phyloP scores from a whole-genome alignment of 2,329 filamentous ascomycete species.

The Stagonosporopsis chrysanthemi region DNA sequence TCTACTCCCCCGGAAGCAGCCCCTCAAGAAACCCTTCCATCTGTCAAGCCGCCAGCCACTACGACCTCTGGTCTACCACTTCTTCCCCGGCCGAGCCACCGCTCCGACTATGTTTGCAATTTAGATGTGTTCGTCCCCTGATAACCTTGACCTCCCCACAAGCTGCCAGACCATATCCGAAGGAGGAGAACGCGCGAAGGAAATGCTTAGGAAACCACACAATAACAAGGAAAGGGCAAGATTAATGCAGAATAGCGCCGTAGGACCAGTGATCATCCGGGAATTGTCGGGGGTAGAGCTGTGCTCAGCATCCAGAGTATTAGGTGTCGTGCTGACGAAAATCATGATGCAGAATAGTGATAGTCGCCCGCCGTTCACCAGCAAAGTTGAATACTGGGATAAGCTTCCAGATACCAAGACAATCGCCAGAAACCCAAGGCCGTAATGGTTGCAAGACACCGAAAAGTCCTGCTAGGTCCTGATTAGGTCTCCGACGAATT shows the following conservation, averaged over 20 bases:
- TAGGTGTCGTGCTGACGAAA: slow-evolving; percentile 25
- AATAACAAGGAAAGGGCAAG: slow-evolving; percentile 39
- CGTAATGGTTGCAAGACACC: slow-evolving; percentile 35
- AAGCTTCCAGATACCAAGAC: slow-evolving; percentile 41
- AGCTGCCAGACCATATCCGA: slow-evolving; percentile 51
- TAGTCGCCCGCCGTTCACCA: slow-evolving; percentile 30
- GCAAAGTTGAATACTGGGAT: slow-evolving; percentile 41
- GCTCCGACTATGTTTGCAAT: slow-evolving; percentile 41
- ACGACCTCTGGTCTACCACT: slow-evolving; percentile 32
- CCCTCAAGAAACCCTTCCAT: slow-evolving; percentile 26
- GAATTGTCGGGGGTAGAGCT: slow-evolving; percentile 37
- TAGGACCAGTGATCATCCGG: slow-evolving; percentile 39
- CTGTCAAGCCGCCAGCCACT: slow-evolving; percentile 32
- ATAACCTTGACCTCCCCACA: slow-evolving; percentile 50
- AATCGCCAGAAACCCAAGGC: slow-evolving; percentile 38
- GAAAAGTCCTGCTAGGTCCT: slow-evolving; percentile 44
- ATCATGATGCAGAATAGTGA: slow-evolving; percentile 28
- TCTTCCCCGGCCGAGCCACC: slow-evolving; percentile 23
- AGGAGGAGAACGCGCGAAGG: slow-evolving; percentile 45
- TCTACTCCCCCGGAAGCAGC: slow-evolving; percentile 41
- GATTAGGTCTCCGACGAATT: slow-evolving; percentile 45
- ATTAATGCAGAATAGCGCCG: slow-evolving; percentile 43
- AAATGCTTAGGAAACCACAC: slow-evolving; percentile 35
- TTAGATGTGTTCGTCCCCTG: slow-evolving; percentile 49
- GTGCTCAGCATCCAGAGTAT: slow-evolving; percentile 35